Percentiles rank a stretch among this genome's conserved stretches.
Conservation (phyloP, 768 basidiomycete species). For the Tephrocybe rancida region DNA sequence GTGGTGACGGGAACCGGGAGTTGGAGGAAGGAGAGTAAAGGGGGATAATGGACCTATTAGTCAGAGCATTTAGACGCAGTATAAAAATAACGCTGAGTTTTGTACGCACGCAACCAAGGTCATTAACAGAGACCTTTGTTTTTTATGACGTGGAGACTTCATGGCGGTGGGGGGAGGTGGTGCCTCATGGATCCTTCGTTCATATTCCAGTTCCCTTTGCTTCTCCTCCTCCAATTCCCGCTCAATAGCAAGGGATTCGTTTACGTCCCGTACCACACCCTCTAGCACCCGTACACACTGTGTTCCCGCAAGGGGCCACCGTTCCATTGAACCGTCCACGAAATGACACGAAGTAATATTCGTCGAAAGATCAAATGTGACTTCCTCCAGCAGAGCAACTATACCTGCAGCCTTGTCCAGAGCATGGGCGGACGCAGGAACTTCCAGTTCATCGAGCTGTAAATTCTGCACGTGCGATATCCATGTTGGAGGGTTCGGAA, state of each 20-base stretch:
- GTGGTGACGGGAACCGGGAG: constrained; percentile 29
- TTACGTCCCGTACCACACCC: constrained; percentile 54
- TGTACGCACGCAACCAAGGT: constrained; percentile 65
- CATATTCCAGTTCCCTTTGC: constrained; percentile 31
- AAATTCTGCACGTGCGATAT: constrained; percentile 52
- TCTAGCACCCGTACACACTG: constrained; percentile 48
- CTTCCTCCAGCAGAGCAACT: constrained; percentile 54
- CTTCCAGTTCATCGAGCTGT: constrained; percentile 51
- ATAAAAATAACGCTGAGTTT: constrained; percentile 1
- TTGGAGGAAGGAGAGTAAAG: constrained; percentile 34
- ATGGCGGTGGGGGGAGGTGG: constrained; percentile 26
- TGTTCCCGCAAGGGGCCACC: constrained; percentile 45
- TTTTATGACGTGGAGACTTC: constrained; percentile 58
- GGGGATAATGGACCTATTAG: constrained; percentile 26
- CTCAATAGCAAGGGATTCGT: constrained; percentile 46
- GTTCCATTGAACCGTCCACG: constrained; percentile 54
- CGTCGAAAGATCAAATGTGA: constrained; percentile 60
- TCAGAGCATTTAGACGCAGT: constrained; percentile 4
- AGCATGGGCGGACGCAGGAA: constrained; percentile 54
- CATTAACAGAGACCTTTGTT: constrained; percentile 71
- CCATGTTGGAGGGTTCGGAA: constrained; percentile 57
- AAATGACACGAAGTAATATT: constrained; percentile 54
- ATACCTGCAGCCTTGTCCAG: constrained; percentile 64
- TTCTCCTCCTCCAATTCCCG: constrained; percentile 33
- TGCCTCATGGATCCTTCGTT: constrained; percentile 20